Evolutionary conservation across 805 yeast genomes (phyloP).

Genomic region (Nakazawaea populi): DNA sequence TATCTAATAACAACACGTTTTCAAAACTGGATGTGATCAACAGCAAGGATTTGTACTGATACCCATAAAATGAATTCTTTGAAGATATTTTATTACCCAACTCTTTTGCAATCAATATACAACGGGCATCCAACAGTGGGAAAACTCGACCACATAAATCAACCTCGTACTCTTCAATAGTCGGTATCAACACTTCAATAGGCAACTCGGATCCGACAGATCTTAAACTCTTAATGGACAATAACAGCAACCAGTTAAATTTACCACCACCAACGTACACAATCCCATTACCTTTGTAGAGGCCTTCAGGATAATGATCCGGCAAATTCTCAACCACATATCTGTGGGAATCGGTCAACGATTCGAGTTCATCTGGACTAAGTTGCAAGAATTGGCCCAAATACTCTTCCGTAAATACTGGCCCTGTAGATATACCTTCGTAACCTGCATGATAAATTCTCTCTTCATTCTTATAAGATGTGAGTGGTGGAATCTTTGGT

Average conservation of each 20-base stretch:
- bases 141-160: slow-evolving; percentile 61
- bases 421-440: slow-evolving; percentile 30
- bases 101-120: slow-evolving; percentile 59
- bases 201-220: slow-evolving; percentile 66
- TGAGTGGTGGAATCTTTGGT: slow-evolving; percentile 39
- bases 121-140: slow-evolving; percentile 57
- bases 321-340: slow-evolving; percentile 42
- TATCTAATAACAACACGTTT: slow-evolving; percentile 64
- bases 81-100: slow-evolving; percentile 49
- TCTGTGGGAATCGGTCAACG: slow-evolving; percentile 42
- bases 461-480: slow-evolving; percentile 36
- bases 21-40: slow-evolving; percentile 68
- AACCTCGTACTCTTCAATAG: slow-evolving; percentile 61
- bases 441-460: slow-evolving; percentile 53
- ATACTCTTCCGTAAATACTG: slow-evolving; percentile 46
- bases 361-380: slow-evolving; percentile 32
- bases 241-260: slow-evolving; percentile 64
- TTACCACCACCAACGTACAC: slow-evolving; percentile 79
- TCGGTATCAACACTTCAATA: slow-evolving; percentile 77
- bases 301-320: slow-evolving; percentile 33
- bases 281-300: slow-evolving; percentile 51
- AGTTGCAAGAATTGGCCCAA: slow-evolving; percentile 44
- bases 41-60: slow-evolving; percentile 68
- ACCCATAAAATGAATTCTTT: slow-evolving; percentile 49
- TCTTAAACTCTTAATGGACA: slow-evolving; percentile 61